A percentile compares a stretch with the other conserved stretches of the same genome.
phyloP scores from a whole-genome alignment of 2,329 filamentous ascomycete genomes.

The Emmonsiellopsis sp. region DNA sequence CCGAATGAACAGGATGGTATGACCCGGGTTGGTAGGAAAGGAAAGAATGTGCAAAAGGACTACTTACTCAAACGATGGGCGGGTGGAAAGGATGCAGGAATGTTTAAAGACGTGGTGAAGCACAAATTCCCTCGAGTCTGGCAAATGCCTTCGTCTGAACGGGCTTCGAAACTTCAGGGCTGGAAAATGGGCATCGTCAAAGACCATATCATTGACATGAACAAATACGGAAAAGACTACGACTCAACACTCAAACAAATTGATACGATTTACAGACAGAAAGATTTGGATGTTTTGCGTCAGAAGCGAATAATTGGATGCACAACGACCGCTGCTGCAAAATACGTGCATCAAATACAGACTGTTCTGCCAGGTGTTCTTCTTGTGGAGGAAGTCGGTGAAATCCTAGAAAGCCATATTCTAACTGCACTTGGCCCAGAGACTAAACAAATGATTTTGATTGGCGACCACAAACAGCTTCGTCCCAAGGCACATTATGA shows the following conservation, averaged over 20 bases:
- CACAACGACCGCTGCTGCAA: slow-evolving; percentile 63
- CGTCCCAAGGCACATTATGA: slow-evolving; percentile 56
- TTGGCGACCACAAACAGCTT: slow-evolving; percentile 66
- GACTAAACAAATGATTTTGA: slow-evolving; percentile 53
- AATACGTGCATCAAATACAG: slow-evolving; percentile 45
- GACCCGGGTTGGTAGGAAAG: slow-evolving; percentile 33
- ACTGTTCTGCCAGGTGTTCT: slow-evolving; percentile 49
- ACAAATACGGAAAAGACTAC: slow-evolving; percentile 7
- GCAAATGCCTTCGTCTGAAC: slow-evolving; percentile 34
- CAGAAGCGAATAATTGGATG: slow-evolving; percentile 55
- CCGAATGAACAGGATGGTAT: slow-evolving; percentile 41
- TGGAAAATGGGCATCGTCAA: slow-evolving; percentile 41
- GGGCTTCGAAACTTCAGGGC: slow-evolving; percentile 25
- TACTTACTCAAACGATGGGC: slow-evolving; percentile 51
- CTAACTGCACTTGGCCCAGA: slow-evolving; percentile 47
- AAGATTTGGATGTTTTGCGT: slow-evolving; percentile 36
- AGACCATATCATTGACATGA: slow-evolving; percentile 37
- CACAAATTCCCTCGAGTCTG: slow-evolving; percentile 38
- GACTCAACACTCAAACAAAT: slow-evolving; percentile 6
- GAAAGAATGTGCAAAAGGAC: slow-evolving; percentile 33
- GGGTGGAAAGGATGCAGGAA: slow-evolving; percentile 37
- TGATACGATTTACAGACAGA: slow-evolving; percentile 16
- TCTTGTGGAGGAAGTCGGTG: slow-evolving; percentile 63
- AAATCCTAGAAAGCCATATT: slow-evolving; percentile 61
- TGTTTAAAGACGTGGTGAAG: slow-evolving; percentile 24